Evolutionary conservation across 257 asterid genomes (phyloP).

Genomic region (Fraxinus americana): DNA sequence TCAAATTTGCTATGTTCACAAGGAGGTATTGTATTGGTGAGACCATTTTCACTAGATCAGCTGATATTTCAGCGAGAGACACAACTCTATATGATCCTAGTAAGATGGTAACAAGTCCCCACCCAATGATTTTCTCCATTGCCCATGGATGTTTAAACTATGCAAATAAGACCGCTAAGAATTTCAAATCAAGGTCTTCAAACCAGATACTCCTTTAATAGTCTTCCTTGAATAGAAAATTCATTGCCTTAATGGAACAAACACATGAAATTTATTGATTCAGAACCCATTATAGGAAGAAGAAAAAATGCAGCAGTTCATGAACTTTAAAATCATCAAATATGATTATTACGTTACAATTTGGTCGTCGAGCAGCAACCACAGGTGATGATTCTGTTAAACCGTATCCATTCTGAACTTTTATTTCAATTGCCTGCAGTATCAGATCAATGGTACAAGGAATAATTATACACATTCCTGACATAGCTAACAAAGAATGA

Average conservation of each 20-base stretch:
- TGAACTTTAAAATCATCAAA: neutral
- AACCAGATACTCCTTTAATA: neutral
- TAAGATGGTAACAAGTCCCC: neutral
- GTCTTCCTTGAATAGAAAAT: constrained; percentile 2
- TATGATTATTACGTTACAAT: constrained; percentile 61
- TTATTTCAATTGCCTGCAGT: constrained; percentile 82
- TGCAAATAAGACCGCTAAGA: neutral
- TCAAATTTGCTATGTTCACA: neutral
- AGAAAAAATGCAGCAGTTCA: neutral
- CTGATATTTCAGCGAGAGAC: neutral
- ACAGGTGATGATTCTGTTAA: constrained; percentile 95
- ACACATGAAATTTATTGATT: neutral
- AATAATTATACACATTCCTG: constrained; percentile 1
- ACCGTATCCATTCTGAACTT: constrained; percentile 88
- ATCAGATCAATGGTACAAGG: constrained; percentile 12
- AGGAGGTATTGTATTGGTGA: neutral
- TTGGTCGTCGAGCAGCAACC: constrained; percentile 72
- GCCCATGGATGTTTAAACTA: neutral
- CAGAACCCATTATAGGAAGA: neutral
- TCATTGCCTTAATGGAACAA: neutral
- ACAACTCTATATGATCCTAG: neutral
- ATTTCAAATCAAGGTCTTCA: neutral
- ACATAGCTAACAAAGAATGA: constrained; percentile 22
- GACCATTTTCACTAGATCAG: neutral
- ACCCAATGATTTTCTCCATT: constrained; percentile 4